Evolutionary conservation across 139 green algal species (phyloP), one percentile per base, ranked within the genome.

Genomic region (Tetradesmus lagerheimii): DNA sequence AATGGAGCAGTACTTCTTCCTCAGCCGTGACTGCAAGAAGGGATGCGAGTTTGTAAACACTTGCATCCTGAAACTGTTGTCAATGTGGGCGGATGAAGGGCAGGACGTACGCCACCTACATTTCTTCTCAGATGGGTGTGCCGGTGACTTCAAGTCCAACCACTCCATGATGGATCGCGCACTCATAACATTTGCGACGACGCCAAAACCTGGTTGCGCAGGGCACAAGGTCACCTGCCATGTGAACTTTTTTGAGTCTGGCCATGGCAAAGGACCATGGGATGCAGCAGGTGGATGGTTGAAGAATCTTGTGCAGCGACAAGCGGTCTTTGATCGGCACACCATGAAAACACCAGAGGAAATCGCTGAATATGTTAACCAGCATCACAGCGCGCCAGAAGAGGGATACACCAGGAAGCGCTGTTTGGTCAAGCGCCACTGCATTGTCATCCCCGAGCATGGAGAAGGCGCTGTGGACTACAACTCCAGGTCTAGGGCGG

Each of bases 71-170:
- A 83, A 57, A 38, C 18, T 83, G 14, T 20, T 83, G 18, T n/a
- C 37, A 62, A 15, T 57, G 18, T 16, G 18, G 35, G 43, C 20
- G 31, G 15, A 14, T 35, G 14, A 53, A n/a, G 12, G 31, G 38
- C 18, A 15, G n/a, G 20, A 45, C 35, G 18, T 18, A 84, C 12
- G 16, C 3, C 41, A 64, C 37, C 18, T 43, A 84, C 39, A n/a
- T n/a, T n/a, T n/a, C n/a, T n/a, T n/a, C n/a, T n/a, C n/a, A n/a
- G n/a, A n/a, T n/a, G n/a, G n/a, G n/a, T n/a, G n/a, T n/a, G n/a
- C n/a, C n/a, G n/a, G n/a, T n/a, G n/a, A n/a, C n/a, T n/a, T n/a
- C 78, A 84, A 84, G 20, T 84, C 78, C 20, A 64, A 84, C 5
- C 38, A 84, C 39, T 64, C 78, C 18, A 84, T 66, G 78, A 20